phyloP scores from a whole-genome alignment of 768 basidiomycete species.

The Auriscalpium vulgare region DNA sequence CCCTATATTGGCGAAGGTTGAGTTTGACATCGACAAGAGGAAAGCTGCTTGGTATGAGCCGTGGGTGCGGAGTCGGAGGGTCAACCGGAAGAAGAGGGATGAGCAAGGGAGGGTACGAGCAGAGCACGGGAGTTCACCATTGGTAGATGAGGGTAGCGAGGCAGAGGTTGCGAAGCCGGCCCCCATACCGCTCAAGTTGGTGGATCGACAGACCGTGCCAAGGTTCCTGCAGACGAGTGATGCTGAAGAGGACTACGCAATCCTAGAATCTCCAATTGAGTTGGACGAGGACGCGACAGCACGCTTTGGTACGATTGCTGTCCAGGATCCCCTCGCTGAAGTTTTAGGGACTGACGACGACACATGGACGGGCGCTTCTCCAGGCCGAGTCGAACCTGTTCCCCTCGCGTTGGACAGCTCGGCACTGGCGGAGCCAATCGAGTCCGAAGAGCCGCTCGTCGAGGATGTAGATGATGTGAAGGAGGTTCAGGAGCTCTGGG shows the following conservation, averaged over 20 bases:
- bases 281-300: conserved; percentile 32
- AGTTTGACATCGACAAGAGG: conserved; percentile 84
- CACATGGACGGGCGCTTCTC: conserved; percentile 49
- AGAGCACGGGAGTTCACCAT: neutral
- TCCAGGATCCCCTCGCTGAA: conserved; percentile 46
- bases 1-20: conserved; percentile 87
- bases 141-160: conserved; percentile 17
- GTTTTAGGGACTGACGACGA: conserved; percentile 62
- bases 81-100: conserved; percentile 50
- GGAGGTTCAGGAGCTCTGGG: conserved; percentile 22
- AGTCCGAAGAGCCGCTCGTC: conserved; percentile 24
- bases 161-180: conserved; percentile 19
- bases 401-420: conserved; percentile 44
- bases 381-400: conserved; percentile 29
- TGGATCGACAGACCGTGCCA: conserved; percentile 29
- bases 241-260: conserved; percentile 12
- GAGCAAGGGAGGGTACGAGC: conserved; percentile 6
- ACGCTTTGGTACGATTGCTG: conserved; percentile 27
- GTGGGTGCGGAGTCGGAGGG: conserved; percentile 62
- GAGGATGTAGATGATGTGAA: conserved; percentile 35
- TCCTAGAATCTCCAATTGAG: conserved; percentile 14
- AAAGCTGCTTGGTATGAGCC: conserved; percentile 83
- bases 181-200: conserved; percentile 44
- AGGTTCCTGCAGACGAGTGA: conserved; percentile 14
- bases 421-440: conserved; percentile 20